phyloP scores from a whole-genome alignment of 805 yeast species.

The Blastobotrys chiropterorum region DNA sequence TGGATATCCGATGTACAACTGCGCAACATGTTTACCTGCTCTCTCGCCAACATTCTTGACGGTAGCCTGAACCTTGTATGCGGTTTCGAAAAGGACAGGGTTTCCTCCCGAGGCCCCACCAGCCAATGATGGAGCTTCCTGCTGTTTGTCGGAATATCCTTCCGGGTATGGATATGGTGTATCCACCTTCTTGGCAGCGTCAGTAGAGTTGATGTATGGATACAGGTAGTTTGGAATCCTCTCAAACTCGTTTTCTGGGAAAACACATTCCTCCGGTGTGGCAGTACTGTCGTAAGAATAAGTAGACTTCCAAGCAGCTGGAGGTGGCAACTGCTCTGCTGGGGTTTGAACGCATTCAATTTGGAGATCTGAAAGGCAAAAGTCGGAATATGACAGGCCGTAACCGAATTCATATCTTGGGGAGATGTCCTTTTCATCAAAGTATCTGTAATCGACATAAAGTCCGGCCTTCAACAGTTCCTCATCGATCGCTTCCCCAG shows the following conservation, averaged over 20 bases:
- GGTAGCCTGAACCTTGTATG: constrained; percentile 40
- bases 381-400: constrained; percentile 51
- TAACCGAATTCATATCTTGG: constrained; percentile 59
- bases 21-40: constrained; percentile 45
- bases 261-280: not conserved
- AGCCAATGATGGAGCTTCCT: constrained; percentile 22
- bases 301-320: not conserved
- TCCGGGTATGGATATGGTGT: constrained; percentile 32
- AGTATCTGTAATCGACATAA: constrained; percentile 50
- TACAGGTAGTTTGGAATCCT: constrained; percentile 19
- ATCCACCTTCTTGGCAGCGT: no score
- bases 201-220: no score
- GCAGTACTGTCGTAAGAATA: not conserved
- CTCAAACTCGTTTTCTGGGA: constrained; percentile 32
- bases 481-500: constrained; percentile 16
- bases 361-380: constrained; percentile 13
- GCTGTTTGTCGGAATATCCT: constrained; percentile 32
- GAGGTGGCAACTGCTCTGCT: not conserved
- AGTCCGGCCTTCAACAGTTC: constrained; percentile 37
- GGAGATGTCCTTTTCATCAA: constrained; percentile 48
- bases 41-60: constrained; percentile 43
- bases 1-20: constrained; percentile 45
- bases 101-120: constrained; percentile 50
- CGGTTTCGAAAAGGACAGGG: constrained; percentile 51
- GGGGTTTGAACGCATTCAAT: not conserved